A percentile compares a stretch with the other conserved stretches of the same genome.
These are phyloP conservation scores for Pseudopithomyces maydicus DNA, from an alignment of 2,329 filamentous ascomycete genomes.

Conservation along the genomic window DNA sequence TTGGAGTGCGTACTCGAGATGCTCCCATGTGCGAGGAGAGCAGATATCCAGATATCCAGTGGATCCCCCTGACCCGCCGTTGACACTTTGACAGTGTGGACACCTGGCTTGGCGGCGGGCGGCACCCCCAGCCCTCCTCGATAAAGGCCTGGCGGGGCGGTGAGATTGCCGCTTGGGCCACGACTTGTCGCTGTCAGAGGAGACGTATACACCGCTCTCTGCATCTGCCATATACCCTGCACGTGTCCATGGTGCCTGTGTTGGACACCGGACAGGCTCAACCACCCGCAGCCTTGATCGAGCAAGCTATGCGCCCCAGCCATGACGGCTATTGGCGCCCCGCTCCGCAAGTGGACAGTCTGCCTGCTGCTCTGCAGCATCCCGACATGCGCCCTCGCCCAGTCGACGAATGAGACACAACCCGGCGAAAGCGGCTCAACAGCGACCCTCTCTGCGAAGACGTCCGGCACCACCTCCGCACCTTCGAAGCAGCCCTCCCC, in stretches of 20 bases:
- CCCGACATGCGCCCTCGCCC: constrained; percentile 28
- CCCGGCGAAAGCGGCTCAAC: constrained; percentile 26
- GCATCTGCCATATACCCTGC: constrained; percentile 5
- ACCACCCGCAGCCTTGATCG: constrained; percentile 26
- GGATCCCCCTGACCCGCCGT: too few species aligned
- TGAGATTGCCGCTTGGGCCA: constrained; percentile 18
- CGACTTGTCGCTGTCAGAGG: constrained; percentile 14
- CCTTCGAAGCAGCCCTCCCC: constrained; percentile 12
- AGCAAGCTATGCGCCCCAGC: constrained; percentile 45
- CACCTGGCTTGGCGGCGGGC: constrained; percentile 14
- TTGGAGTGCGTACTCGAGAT: too few species aligned
- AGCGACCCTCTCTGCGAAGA: constrained; percentile 26
- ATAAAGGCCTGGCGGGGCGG: constrained; percentile 17
- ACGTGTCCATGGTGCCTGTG: constrained; percentile 14
- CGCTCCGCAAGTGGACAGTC: constrained; percentile 43
- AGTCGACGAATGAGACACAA: constrained; percentile 39
- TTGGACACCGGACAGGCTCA: constrained; percentile 18
- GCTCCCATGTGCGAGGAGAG: too few species aligned
- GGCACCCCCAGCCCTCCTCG: neutral
- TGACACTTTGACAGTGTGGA: constrained; percentile 6
- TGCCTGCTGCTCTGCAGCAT: constrained; percentile 42
- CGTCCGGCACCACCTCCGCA: constrained; percentile 18
- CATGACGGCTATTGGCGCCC: constrained; percentile 46
- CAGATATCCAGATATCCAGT: too few species aligned
- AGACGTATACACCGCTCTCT: constrained; percentile 14